A percentile compares a stretch with the other conserved stretches of the same genome.
These are phyloP conservation scores for Fusarium duplospermum DNA, from an alignment of 2,329 filamentous ascomycete species.

Conservation along the genomic window DNA sequence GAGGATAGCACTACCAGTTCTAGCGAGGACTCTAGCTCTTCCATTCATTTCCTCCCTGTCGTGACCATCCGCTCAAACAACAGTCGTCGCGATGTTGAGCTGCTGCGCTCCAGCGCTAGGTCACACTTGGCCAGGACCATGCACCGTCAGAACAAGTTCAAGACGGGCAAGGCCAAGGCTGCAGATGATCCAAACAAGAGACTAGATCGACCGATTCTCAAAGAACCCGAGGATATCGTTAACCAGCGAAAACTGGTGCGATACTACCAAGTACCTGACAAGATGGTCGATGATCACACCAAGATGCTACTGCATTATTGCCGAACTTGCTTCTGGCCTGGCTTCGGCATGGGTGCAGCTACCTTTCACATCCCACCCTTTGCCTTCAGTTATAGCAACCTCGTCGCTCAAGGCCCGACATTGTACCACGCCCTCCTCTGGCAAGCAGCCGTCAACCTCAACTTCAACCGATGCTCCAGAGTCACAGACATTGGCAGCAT, in stretches of 20 bases:
- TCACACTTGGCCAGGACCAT: not conserved
- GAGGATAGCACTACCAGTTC: not conserved
- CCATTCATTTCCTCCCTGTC: not conserved
- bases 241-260: not conserved
- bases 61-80: not conserved
- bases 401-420: not conserved
- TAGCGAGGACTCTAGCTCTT: not conserved
- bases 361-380: not conserved
- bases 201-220: not conserved
- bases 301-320: not conserved
- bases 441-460: conserved; percentile 1
- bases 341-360: not conserved
- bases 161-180: not conserved
- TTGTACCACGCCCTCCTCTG: not conserved
- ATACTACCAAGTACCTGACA: not conserved
- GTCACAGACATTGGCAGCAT: not conserved
- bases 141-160: not conserved
- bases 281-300: not conserved
- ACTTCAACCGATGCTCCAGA: not conserved
- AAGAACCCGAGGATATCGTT: not conserved
- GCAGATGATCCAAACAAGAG: not conserved
- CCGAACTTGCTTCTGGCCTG: not conserved
- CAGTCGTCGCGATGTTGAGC: not conserved
- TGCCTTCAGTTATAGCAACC: not conserved
- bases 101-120: not conserved